Conservation (phyloP, 345 rosid genomes). For the Diplotaxis tenuifolia region DNA sequence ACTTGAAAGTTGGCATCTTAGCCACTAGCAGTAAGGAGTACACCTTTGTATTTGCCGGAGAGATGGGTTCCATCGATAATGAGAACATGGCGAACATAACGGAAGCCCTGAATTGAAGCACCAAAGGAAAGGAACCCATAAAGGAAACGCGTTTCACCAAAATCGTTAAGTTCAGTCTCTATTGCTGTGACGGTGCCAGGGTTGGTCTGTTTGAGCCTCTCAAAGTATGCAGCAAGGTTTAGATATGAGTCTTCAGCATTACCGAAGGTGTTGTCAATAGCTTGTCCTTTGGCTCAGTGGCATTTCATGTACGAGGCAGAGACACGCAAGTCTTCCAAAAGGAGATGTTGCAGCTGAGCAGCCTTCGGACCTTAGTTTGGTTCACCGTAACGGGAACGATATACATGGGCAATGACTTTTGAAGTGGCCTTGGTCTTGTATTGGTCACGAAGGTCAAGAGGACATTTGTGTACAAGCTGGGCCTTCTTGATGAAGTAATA, state of each 20-base stretch:
- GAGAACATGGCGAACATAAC: background rate
- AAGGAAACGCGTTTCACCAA: background rate
- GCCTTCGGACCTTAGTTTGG: rapidly evolving
- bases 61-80: background rate
- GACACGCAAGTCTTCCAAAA: background rate
- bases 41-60: background rate
- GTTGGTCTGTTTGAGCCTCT: too few species aligned
- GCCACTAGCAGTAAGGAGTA: background rate
- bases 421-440: background rate
- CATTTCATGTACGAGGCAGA: background rate
- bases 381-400: background rate
- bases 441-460: background rate
- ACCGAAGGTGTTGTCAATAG: background rate
- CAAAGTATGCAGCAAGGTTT: too few species aligned
- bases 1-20: background rate
- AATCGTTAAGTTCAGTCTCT: too few species aligned
- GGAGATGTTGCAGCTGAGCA: background rate
- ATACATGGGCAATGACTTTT: background rate
- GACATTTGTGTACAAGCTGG: background rate
- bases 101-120: background rate
- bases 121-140: background rate
- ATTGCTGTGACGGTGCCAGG: too few species aligned
- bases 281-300: background rate
- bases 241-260: background rate
- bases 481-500: background rate